These are phyloP conservation scores for Lentithecium fluviatile DNA, from an alignment of 495 filamentous ascomycete genomes.

Conservation along the genomic window DNA sequence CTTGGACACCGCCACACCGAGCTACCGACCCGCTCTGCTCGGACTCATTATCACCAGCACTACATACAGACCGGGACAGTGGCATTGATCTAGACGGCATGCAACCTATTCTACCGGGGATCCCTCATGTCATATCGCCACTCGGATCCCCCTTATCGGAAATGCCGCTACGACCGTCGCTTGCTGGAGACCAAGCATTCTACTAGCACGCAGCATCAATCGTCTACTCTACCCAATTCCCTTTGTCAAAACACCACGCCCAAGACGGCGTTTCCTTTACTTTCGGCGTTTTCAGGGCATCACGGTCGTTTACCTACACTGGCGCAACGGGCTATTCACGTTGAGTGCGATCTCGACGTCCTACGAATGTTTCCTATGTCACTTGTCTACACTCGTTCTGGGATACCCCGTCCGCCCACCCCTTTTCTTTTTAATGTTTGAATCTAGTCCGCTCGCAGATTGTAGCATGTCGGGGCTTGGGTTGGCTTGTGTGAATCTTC, in stretches of 20 bases:
- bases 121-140: background rate
- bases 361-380: slow-evolving; percentile 31
- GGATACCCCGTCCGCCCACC: background rate
- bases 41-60: slow-evolving; percentile 12
- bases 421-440: slow-evolving; percentile 11
- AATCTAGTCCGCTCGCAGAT: slow-evolving; percentile 2
- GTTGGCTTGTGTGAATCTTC: too few relatives aligned
- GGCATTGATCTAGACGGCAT: slow-evolving; percentile 32
- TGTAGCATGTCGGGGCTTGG: slow-evolving; percentile 5
- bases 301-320: slow-evolving; percentile 12
- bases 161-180: slow-evolving; percentile 19
- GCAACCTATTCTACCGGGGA: slow-evolving; percentile 11
- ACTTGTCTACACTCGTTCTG: background rate
- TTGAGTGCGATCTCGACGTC: slow-evolving; percentile 33
- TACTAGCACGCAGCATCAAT: slow-evolving; percentile 5
- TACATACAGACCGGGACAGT: slow-evolving; percentile 32
- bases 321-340: slow-evolving; percentile 25
- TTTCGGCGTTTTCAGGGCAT: background rate
- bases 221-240: slow-evolving; percentile 9
- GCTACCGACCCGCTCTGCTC: slow-evolving; percentile 7
- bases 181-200: background rate
- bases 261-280: background rate
- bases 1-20: slow-evolving; percentile 26
- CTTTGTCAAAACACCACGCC: slow-evolving; percentile 9
- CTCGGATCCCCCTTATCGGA: slow-evolving; percentile 20